A percentile compares a stretch with the other conserved stretches of the same genome.
These are phyloP conservation scores for Glebionis coronaria DNA, from an alignment of 129 eudicot species.

Conservation along the genomic window DNA sequence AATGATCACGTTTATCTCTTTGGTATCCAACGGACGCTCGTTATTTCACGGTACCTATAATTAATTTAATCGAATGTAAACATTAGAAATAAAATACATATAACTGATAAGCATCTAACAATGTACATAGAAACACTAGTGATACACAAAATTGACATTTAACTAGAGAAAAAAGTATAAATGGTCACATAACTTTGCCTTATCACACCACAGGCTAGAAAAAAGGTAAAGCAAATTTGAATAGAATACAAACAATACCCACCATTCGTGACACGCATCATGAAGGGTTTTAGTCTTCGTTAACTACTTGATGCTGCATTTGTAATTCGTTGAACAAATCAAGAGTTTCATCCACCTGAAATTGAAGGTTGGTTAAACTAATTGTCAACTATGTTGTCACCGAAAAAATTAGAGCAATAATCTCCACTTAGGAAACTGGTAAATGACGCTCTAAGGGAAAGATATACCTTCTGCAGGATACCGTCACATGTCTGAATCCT, in stretches of 20 bases:
- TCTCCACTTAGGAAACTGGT: conserved; percentile 8
- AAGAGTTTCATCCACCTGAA: conserved; percentile 98
- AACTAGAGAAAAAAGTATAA: too few species aligned
- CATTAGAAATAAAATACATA: too few species aligned
- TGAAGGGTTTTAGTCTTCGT: conserved; percentile 96
- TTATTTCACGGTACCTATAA: too few species aligned
- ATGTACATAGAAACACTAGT: too few species aligned
- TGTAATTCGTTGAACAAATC: conserved; percentile 89
- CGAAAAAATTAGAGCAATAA: neutral
- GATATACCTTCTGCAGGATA: conserved; percentile 70
- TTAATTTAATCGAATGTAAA: too few species aligned
- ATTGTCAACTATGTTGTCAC: conserved; percentile 18
- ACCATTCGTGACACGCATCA: conserved; percentile 99
- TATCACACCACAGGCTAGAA: neutral
- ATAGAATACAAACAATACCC: conserved; percentile 16
- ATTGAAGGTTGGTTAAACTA: conserved; percentile 6
- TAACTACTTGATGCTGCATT: conserved; percentile 91
- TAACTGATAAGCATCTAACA: too few species aligned
- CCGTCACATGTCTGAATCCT: conserved; percentile 89
- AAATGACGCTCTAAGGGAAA: neutral
- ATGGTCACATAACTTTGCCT: conserved; percentile 6
- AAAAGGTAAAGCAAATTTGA: conserved; percentile 11
- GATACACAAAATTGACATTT: too few species aligned
- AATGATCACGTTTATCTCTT: too few species aligned
- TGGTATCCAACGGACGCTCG: too few species aligned